A percentile compares a stretch with the other conserved stretches of the same genome.
phyloP scores from a whole-genome alignment of 106 monocot species.

The Platanthera guangdongensis region DNA sequence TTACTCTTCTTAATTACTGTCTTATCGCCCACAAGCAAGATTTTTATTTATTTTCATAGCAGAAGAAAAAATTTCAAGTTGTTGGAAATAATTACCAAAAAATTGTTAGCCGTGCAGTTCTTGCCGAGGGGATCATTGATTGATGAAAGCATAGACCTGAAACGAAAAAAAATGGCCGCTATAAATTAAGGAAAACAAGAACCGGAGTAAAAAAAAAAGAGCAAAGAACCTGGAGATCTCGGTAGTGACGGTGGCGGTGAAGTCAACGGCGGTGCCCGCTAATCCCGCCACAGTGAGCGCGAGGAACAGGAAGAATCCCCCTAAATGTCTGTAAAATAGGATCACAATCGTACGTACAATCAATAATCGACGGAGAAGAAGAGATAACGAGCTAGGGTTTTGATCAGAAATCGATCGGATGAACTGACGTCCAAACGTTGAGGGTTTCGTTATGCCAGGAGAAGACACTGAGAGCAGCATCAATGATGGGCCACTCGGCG shows the following conservation, averaged over 20 bases:
- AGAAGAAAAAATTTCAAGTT: neutral
- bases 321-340: slow-evolving; percentile 50
- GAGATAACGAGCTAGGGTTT: neutral
- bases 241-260: slow-evolving; percentile 10
- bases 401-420: neutral
- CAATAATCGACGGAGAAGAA: neutral
- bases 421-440: slow-evolving; percentile 90
- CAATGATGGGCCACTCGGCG: slow-evolving; percentile 68
- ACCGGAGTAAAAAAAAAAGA: neutral
- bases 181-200: neutral
- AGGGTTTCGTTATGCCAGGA: slow-evolving; percentile 96
- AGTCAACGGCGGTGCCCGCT: slow-evolving; percentile 25
- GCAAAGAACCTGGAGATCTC: slow-evolving; percentile 16
- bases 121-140: slow-evolving; percentile 8
- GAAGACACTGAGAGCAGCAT: slow-evolving; percentile 81
- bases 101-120: slow-evolving; percentile 14
- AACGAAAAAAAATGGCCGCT: neutral
- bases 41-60: neutral
- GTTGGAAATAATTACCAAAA: slow-evolving; percentile 8
- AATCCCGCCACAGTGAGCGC: slow-evolving; percentile 36
- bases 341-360: slow-evolving; percentile 5
- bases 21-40: no score
- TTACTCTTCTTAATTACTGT: no score
- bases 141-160: slow-evolving; percentile 21
- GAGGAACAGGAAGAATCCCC: slow-evolving; percentile 74